These are phyloP conservation scores for Debaryomyces udenii DNA, from an alignment of 1,139 yeast genomes.

Conservation along the genomic window DNA sequence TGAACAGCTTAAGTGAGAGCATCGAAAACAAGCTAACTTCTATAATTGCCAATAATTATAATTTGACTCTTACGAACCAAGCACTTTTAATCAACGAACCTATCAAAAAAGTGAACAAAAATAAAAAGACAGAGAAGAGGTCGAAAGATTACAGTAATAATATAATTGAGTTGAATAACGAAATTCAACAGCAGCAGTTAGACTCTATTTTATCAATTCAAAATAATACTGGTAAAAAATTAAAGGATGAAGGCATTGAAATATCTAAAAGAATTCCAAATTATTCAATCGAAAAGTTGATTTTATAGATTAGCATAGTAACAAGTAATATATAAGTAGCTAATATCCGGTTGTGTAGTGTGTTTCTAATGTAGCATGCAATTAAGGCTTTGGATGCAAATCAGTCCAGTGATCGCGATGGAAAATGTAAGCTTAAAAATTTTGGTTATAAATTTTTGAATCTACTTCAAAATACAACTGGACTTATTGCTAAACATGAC, in stretches of 20 bases:
- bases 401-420: slow-evolving; percentile 1
- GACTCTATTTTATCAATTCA: slow-evolving; percentile 44
- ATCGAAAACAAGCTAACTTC: slow-evolving; percentile 54
- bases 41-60: slow-evolving; percentile 53
- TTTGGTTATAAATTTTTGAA: slow-evolving; percentile 1
- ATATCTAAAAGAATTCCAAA: slow-evolving; percentile 46
- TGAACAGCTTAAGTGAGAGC: slow-evolving; percentile 45
- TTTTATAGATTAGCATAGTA: slow-evolving; percentile 29
- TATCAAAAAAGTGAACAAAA: slow-evolving; percentile 23
- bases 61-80: slow-evolving; percentile 59
- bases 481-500: slow-evolving; percentile 1
- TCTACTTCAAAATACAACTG: background rate
- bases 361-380: background rate
- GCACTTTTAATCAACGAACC: slow-evolving; percentile 35
- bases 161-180: slow-evolving; percentile 24
- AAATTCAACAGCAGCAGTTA: slow-evolving; percentile 33
- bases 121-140: slow-evolving; percentile 16
- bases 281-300: slow-evolving; percentile 56
- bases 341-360: background rate
- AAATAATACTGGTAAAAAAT: slow-evolving; percentile 32
- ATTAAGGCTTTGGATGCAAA: background rate
- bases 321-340: background rate
- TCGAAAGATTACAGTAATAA: slow-evolving; percentile 9
- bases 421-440: slow-evolving; percentile 1
- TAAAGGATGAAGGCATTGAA: slow-evolving; percentile 33